A percentile compares a stretch with the other conserved stretches of the same genome.
Conservation (phyloP, 331 rosid genomes). For the Quercus phellos region DNA sequence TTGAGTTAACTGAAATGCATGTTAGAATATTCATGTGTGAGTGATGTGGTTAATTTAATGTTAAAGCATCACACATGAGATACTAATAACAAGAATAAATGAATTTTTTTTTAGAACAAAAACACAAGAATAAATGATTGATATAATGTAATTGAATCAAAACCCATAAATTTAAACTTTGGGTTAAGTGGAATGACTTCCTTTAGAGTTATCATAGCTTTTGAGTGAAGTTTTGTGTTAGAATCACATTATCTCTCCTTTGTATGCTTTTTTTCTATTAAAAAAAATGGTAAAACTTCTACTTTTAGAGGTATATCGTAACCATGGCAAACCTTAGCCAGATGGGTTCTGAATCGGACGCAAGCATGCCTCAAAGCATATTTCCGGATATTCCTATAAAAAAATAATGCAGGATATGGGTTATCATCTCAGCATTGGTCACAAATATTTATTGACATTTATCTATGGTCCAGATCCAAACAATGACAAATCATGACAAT, state of each 20-base stretch:
- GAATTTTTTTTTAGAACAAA: neutral
- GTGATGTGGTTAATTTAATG: too few relatives aligned
- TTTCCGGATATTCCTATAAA: neutral
- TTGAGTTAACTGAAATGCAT: too few relatives aligned
- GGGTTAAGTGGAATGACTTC: too few relatives aligned
- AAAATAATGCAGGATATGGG: neutral
- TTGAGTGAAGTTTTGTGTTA: neutral
- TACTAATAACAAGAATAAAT: too few relatives aligned
- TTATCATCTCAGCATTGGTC: neutral
- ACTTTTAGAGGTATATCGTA: neutral
- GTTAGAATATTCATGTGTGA: too few relatives aligned
- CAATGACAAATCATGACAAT: neutral
- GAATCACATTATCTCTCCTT: too few relatives aligned
- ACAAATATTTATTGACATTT: neutral
- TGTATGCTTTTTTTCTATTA: too few relatives aligned
- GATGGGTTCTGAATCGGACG: neutral
- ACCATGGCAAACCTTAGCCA: neutral
- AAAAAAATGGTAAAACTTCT: too few relatives aligned
- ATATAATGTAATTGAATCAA: too few relatives aligned
- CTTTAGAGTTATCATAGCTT: neutral
- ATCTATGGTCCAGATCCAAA: neutral
- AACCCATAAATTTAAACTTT: too few relatives aligned
- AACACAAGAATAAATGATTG: too few relatives aligned
- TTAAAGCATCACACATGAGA: too few relatives aligned
- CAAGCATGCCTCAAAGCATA: neutral